Percentiles rank a stretch among this genome's conserved stretches.
phyloP scores from a whole-genome alignment of 805 yeast species.

The Candida rishiriensis region DNA sequence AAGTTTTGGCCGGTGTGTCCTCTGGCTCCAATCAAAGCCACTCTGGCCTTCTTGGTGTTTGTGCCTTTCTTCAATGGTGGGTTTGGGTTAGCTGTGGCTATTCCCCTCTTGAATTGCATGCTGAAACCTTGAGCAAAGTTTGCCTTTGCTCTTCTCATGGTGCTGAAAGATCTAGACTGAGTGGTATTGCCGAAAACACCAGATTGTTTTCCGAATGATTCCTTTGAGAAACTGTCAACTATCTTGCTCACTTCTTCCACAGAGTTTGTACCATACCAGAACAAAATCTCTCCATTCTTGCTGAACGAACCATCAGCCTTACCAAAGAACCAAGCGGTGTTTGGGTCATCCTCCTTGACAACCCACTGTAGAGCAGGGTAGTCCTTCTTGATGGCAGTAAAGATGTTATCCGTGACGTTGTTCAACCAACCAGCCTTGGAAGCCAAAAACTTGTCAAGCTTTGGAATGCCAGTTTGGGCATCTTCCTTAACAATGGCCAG shows the following conservation, averaged over 20 bases:
- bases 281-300: constrained; percentile 81
- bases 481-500: constrained; percentile 74
- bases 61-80: constrained; percentile 67
- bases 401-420: constrained; percentile 92
- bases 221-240: constrained; percentile 50
- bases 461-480: constrained; percentile 44
- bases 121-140: constrained; percentile 8
- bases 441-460: constrained; percentile 79
- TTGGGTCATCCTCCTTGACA: constrained; percentile 84
- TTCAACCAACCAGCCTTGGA: constrained; percentile 94
- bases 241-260: constrained; percentile 58
- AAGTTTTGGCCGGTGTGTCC: constrained; percentile 96
- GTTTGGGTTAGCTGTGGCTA: constrained; percentile 50
- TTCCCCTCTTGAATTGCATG: constrained; percentile 22
- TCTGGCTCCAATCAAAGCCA: constrained; percentile 97
- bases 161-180: constrained; percentile 26
- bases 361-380: constrained; percentile 77
- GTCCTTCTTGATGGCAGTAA: constrained; percentile 75
- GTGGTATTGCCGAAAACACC: constrained; percentile 47
- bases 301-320: constrained; percentile 93
- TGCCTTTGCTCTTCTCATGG: constrained; percentile 5
- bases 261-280: constrained; percentile 87
- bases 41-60: constrained; percentile 59
- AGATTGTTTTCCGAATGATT: constrained; percentile 37
- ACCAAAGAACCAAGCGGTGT: constrained; percentile 85